phyloP scores from a whole-genome alignment of 1,284 basidiomycete genomes.

The Puccinia polysora region DNA sequence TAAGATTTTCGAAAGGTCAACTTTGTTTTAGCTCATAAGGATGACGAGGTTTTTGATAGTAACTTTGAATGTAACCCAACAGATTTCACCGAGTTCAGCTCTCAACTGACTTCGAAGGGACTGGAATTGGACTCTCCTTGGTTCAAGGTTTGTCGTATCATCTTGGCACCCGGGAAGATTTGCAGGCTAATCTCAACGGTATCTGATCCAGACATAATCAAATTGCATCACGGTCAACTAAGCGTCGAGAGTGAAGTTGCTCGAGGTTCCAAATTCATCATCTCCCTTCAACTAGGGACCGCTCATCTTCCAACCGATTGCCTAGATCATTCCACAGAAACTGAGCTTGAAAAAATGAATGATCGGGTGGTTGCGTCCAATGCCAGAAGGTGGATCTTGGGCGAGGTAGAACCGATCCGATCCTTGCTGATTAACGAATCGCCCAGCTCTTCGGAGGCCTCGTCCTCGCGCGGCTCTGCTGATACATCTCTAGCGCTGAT shows the following conservation, averaged over 20 bases:
- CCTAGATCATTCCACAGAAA: slow-evolving; percentile 27
- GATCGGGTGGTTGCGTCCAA: slow-evolving; percentile 36
- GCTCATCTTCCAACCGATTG: slow-evolving; percentile 35
- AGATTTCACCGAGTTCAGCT: slow-evolving; percentile 37
- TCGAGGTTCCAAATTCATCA: slow-evolving; percentile 36
- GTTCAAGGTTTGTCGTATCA: slow-evolving; percentile 30
- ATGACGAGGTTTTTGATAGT: background rate
- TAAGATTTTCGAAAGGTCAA: slow-evolving; percentile 38
- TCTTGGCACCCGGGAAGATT: background rate
- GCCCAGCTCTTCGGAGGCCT: slow-evolving; percentile 20
- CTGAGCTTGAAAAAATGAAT: slow-evolving; percentile 27
- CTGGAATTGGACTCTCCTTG: slow-evolving; percentile 39
- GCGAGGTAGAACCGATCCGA: slow-evolving; percentile 8
- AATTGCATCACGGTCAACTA: slow-evolving; percentile 29
- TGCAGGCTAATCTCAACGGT: background rate
- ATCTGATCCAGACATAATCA: slow-evolving; percentile 21
- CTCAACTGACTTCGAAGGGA: slow-evolving; percentile 15
- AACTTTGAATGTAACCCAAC: background rate
- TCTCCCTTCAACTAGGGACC: slow-evolving; percentile 14
- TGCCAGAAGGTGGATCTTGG: slow-evolving; percentile 35
- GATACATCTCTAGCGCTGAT: slow-evolving; percentile 4
- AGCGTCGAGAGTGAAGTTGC: slow-evolving; percentile 29
- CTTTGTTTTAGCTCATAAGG: background rate
- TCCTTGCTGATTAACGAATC: slow-evolving; percentile 1
- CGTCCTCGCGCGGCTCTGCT: slow-evolving; percentile 9